Base-by-base conservation (phyloP, 768 basidiomycete species). In the Amanita rimosa region DNA sequence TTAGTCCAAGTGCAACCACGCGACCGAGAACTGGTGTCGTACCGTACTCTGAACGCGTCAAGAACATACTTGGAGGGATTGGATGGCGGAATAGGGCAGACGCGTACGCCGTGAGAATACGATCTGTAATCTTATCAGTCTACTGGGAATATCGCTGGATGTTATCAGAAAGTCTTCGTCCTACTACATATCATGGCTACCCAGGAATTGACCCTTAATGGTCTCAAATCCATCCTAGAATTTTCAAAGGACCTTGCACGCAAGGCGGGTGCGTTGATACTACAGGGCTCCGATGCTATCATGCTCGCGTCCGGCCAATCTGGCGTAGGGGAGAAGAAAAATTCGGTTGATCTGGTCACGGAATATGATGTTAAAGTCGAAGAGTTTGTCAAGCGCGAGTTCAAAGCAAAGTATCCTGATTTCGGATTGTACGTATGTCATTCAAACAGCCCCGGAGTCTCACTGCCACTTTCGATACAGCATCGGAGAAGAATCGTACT, bases 41-140 rank as follows among this genome's bases (percentile, higher is more conserved):
- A 88, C 90, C 90, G 68, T 92, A 94, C 75, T 93, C 90, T 72
- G 90, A 93, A 73, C 90, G 85, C 70, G 90, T 92, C 67, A 91
- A 76, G 65, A 93, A 93, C 90, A 93, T 93, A 61, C 58, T 66
- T 51, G 53, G 50, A 27, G 27, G 27, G 52, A 57, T 55, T 44
- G 54, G 54, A 56, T 48, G 49, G 55, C 51, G 55, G 53, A 46
- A 54, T 60, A 66, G 66, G 62, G 6, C 13, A 56, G 69, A 74
- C 72, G 72, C 73, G 73, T 67, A 69, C 69, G 66, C 67, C 70
- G 70, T 72, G 70, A 64, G 69, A 70, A 68, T 35, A 29, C 16
- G 38, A 38, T 16, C 3, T 9, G 9, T 67, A 54, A 69, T 70
- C 65, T 65, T 55, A 60, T 59, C 46, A n/a, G n/a, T n/a, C n/a